A percentile compares a stretch with the other conserved stretches of the same genome.
These are phyloP conservation scores for Podila epigama DNA, from an alignment of 192 early-diverging fungal species.

Conservation along the genomic window DNA sequence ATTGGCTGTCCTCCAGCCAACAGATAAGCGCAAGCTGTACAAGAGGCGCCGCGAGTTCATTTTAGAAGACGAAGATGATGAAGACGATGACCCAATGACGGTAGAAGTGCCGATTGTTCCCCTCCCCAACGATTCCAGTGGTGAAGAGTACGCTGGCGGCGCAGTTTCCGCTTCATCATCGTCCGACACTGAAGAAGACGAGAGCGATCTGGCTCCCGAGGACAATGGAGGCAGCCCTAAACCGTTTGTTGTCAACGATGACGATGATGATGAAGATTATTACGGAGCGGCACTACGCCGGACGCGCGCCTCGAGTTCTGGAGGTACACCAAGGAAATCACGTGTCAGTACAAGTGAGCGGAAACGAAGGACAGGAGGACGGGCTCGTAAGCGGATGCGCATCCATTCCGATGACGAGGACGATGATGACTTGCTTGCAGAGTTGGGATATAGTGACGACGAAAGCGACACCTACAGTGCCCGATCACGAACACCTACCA, in stretches of 20 bases:
- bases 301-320: slow-evolving; percentile 31
- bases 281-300: slow-evolving; percentile 39
- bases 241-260: slow-evolving; percentile 39
- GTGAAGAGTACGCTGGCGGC: slow-evolving; percentile 62
- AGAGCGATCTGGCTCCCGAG: slow-evolving; percentile 40
- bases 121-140: slow-evolving; percentile 66
- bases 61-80: slow-evolving; percentile 45
- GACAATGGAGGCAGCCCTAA: slow-evolving; percentile 11
- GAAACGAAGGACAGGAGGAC: slow-evolving; percentile 7
- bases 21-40: slow-evolving; percentile 36
- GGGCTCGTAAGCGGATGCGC: slow-evolving; percentile 27
- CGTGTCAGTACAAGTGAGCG: slow-evolving; percentile 8
- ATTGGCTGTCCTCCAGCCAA: slow-evolving; percentile 32
- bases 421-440: slow-evolving; percentile 32
- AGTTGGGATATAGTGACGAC: slow-evolving; percentile 10
- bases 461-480: slow-evolving; percentile 19
- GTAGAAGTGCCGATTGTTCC: slow-evolving; percentile 55
- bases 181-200: slow-evolving; percentile 61
- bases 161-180: slow-evolving; percentile 40
- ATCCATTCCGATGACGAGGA: slow-evolving; percentile 54
- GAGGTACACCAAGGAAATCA: slow-evolving; percentile 25
- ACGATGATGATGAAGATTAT: slow-evolving; percentile 57
- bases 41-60: slow-evolving; percentile 37
- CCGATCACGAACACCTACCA: not conserved
- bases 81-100: slow-evolving; percentile 48